Conservation (phyloP, 306 rosid species). For the Vigna nakashimae region DNA sequence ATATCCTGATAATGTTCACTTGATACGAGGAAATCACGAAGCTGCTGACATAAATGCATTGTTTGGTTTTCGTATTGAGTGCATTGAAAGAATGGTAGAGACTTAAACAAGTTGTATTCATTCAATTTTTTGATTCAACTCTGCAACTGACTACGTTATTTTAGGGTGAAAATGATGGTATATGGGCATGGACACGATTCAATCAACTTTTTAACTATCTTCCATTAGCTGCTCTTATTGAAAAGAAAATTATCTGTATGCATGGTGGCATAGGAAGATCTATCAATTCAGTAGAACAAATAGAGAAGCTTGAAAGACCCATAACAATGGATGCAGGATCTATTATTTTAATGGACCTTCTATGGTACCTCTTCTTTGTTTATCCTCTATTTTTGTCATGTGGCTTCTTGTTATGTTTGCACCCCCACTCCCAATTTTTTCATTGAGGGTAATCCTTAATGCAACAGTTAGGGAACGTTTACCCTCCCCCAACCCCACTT, state of each 20-base stretch:
- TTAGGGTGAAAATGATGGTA: conserved; percentile 98
- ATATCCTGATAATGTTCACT: conserved; percentile 94
- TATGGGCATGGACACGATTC: conserved; percentile 99
- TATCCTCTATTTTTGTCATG: conserved; percentile 10
- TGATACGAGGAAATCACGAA: conserved; percentile 99
- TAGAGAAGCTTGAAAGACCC: conserved; percentile 98
- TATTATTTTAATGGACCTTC: conserved; percentile 90
- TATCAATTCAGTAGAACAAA: conserved; percentile 89
- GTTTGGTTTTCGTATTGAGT: conserved; percentile 98
- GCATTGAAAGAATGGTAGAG: conserved; percentile 98
- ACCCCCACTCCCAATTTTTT: too few species aligned
- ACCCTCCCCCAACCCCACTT: not conserved
- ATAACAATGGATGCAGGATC: conserved; percentile 99
- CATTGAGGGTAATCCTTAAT: not conserved
- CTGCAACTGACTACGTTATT: conserved; percentile 48
- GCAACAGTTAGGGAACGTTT: not conserved
- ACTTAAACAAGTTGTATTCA: conserved; percentile 38
- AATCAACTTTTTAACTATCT: conserved; percentile 98
- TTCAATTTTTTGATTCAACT: conserved; percentile 42
- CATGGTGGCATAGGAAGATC: conserved; percentile 99
- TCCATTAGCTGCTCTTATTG: conserved; percentile 97
- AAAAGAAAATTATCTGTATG: conserved; percentile 98
- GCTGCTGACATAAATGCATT: conserved; percentile 99
- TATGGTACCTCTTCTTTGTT: conserved; percentile 64
- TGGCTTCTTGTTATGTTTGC: conserved; percentile 15